Conservation (phyloP, 345 rosid genomes). For the Camelina hispida region DNA sequence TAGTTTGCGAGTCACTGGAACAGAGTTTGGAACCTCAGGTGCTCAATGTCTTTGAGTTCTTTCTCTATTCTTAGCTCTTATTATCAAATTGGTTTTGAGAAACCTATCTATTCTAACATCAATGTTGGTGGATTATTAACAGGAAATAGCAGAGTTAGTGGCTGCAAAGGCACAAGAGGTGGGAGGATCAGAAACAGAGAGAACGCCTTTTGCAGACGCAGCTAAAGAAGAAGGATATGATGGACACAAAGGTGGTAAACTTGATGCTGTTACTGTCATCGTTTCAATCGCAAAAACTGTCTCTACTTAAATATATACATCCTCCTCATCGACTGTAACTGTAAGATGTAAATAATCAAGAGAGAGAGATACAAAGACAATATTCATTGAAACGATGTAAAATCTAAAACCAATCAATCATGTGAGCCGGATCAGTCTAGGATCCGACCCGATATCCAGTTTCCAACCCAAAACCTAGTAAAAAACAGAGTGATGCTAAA, state of each 20-base stretch:
- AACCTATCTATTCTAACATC: neutral
- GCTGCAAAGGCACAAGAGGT: slow-evolving; percentile 63
- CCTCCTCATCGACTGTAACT: slow-evolving; percentile 19
- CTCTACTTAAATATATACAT: neutral
- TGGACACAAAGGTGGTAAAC: slow-evolving; percentile 67
- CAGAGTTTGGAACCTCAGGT: slow-evolving; percentile 65
- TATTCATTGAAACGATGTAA: neutral
- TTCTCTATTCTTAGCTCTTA: neutral
- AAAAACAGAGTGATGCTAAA: neutral
- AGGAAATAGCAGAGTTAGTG: slow-evolving; percentile 70
- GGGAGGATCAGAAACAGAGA: slow-evolving; percentile 47
- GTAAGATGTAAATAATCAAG: slow-evolving; percentile 28
- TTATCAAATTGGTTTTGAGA: neutral
- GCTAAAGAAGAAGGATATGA: slow-evolving; percentile 72
- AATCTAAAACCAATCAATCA: neutral
- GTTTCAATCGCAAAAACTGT: slow-evolving; percentile 53
- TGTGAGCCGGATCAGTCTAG: neutral
- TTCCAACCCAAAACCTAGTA: slow-evolving; percentile 16
- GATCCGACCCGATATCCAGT: slow-evolving; percentile 5
- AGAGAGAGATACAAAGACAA: neutral
- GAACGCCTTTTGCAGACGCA: slow-evolving; percentile 72
- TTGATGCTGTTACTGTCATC: slow-evolving; percentile 64
- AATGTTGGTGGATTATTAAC: slow-evolving; percentile 22
- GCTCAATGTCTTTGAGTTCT: slow-evolving; percentile 12
- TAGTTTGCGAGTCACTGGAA: slow-evolving; percentile 52